phyloP scores from a whole-genome alignment of 129 eudicot species.

The sunflower (Helianthus annuus) region HanXRQr2.0-SUNRISE NC_035443.2:89128345-89128844 shows the following conservation, averaged over 20 bases:
- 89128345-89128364: neutral
- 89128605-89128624: constrained; percentile 20
- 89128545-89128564: neutral
- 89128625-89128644: constrained; percentile 28
- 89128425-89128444: neutral
- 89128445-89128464: constrained; percentile 21
- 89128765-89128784: no score
- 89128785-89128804: no score
- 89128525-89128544: neutral
- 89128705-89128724: neutral
- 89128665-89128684: constrained; percentile 24
- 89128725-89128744: neutral
- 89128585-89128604: neutral
- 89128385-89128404: neutral
- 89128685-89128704: neutral
- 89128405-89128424: neutral
- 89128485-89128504: constrained; percentile 20
- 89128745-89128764: neutral
- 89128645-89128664: constrained; percentile 34
- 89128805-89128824: no score
- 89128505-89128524: constrained; percentile 29
- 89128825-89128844: no score
- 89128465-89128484: constrained; percentile 37
- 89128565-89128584: neutral
- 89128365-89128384: neutral